phyloP scores from a whole-genome alignment of 495 filamentous ascomycete species.

The Talaromyces proteolyticus region DNA sequence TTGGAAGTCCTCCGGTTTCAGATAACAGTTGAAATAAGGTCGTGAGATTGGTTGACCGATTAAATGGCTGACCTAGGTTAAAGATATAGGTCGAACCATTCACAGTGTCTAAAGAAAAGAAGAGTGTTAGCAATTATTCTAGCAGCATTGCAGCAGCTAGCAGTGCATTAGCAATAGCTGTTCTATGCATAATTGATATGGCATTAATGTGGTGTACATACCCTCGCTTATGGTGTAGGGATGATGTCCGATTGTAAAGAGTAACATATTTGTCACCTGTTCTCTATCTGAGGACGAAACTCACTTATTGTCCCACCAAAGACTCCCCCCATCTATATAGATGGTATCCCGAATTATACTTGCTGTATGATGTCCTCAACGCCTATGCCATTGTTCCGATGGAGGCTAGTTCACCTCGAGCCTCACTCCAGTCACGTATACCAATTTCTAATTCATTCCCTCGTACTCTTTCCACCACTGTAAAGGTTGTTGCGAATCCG shows the following conservation, averaged over 20 bases:
- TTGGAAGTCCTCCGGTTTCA: slow-evolving; percentile 36
- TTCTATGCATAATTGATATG: too few relatives aligned
- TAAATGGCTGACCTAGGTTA: slow-evolving; percentile 57
- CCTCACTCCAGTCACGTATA: slow-evolving; percentile 50
- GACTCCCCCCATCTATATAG: slow-evolving; percentile 60
- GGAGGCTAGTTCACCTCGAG: slow-evolving; percentile 48
- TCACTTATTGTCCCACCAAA: slow-evolving; percentile 42
- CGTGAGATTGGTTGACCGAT: slow-evolving; percentile 44
- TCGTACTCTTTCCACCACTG: not conserved
- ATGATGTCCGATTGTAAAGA: too few relatives aligned
- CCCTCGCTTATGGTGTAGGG: too few relatives aligned
- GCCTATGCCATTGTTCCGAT: not conserved
- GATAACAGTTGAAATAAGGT: slow-evolving; percentile 39
- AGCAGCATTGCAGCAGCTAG: too few relatives aligned
- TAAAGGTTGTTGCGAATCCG: not conserved
- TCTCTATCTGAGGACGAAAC: not conserved
- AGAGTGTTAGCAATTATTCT: too few relatives aligned
- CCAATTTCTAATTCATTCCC: slow-evolving; percentile 36
- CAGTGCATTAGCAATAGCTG: too few relatives aligned
- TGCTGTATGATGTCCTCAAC: slow-evolving; percentile 30
- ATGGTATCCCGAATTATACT: slow-evolving; percentile 59
- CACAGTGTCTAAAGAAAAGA: slow-evolving; percentile 26
- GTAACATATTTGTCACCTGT: not conserved
- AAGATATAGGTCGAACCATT: slow-evolving; percentile 45
- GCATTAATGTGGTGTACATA: too few relatives aligned